A percentile compares a stretch with the other conserved stretches of the same genome.
phyloP scores from a whole-genome alignment of 1,284 basidiomycete genomes.

The Irpex lacteus region DNA sequence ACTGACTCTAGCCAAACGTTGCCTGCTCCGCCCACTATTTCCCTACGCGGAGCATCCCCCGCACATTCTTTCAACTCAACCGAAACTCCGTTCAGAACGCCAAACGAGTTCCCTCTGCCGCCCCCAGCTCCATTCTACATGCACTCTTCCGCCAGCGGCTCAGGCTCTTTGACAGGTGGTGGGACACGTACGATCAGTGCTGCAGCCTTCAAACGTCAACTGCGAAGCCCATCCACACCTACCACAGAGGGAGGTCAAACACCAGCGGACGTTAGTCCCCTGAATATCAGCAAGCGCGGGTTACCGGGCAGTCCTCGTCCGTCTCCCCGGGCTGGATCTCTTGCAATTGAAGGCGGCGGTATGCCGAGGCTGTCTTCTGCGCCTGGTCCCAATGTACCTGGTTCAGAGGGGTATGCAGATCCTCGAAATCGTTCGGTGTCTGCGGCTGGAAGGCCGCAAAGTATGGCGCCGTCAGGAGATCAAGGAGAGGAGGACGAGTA shows the following conservation, averaged over 20 bases:
- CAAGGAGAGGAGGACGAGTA: slow-evolving; percentile 10
- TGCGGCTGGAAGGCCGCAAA: neutral
- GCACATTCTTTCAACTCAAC: slow-evolving; percentile 28
- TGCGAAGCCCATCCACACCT: slow-evolving; percentile 31
- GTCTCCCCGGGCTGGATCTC: slow-evolving; percentile 4
- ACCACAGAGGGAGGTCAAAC: slow-evolving; percentile 10
- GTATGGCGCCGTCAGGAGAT: neutral
- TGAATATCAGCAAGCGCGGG: slow-evolving; percentile 46
- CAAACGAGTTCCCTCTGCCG: slow-evolving; percentile 30
- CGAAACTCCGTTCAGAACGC: slow-evolving; percentile 33
- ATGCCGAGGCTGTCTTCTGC: slow-evolving; percentile 4
- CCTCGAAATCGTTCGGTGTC: neutral
- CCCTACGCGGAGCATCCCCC: slow-evolving; percentile 11
- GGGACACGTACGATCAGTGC: slow-evolving; percentile 63
- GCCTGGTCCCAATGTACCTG: neutral
- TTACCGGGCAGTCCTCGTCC: slow-evolving; percentile 39
- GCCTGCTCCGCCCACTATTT: slow-evolving; percentile 4
- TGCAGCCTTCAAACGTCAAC: slow-evolving; percentile 63
- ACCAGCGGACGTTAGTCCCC: slow-evolving; percentile 42
- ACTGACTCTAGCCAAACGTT: neutral
- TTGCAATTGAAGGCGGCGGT: neutral
- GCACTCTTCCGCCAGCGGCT: slow-evolving; percentile 28
- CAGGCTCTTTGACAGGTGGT: slow-evolving; percentile 30
- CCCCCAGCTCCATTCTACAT: slow-evolving; percentile 20
- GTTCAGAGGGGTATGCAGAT: neutral